Evolutionary conservation across 768 basidiomycete species (phyloP).

Genomic region (Phlegmacium glaucopus): DNA sequence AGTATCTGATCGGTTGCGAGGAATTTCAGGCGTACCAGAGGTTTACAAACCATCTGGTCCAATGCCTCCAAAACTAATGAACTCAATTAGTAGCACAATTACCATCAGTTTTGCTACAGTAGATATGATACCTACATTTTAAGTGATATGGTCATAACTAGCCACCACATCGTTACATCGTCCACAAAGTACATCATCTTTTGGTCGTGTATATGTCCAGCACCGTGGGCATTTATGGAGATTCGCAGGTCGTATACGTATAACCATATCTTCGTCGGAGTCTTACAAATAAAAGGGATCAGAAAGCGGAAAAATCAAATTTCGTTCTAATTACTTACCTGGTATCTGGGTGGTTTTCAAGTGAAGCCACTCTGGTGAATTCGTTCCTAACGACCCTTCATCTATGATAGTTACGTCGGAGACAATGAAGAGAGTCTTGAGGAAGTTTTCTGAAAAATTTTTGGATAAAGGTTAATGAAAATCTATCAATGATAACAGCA

Average conservation of each 20-base stretch:
- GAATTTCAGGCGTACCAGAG: too few species aligned
- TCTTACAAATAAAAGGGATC: constrained; percentile 10
- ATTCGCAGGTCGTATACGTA: constrained; percentile 62
- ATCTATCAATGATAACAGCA: background rate
- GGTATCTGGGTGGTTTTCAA: constrained; percentile 37
- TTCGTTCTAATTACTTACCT: constrained; percentile 31
- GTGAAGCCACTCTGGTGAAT: constrained; percentile 49
- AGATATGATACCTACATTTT: too few species aligned
- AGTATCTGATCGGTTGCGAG: too few species aligned
- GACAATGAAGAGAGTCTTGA: constrained; percentile 79
- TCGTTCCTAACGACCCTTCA: constrained; percentile 36
- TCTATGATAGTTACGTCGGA: constrained; percentile 61
- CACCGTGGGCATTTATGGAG: constrained; percentile 84
- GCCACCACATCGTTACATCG: constrained; percentile 47
- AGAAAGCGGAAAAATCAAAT: background rate
- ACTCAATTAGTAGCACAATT: too few species aligned
- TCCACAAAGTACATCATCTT: constrained; percentile 53
- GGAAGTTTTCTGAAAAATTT: constrained; percentile 53
- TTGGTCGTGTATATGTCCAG: constrained; percentile 69
- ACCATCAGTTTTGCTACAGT: too few species aligned
- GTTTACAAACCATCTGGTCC: too few species aligned
- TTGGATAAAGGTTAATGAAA: too few species aligned
- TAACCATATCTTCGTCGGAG: constrained; percentile 31
- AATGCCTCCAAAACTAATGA: too few species aligned
- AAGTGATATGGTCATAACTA: background rate